phyloP scores from a whole-genome alignment of 1,284 basidiomycete species.

The Meira miltonrushii region DNA sequence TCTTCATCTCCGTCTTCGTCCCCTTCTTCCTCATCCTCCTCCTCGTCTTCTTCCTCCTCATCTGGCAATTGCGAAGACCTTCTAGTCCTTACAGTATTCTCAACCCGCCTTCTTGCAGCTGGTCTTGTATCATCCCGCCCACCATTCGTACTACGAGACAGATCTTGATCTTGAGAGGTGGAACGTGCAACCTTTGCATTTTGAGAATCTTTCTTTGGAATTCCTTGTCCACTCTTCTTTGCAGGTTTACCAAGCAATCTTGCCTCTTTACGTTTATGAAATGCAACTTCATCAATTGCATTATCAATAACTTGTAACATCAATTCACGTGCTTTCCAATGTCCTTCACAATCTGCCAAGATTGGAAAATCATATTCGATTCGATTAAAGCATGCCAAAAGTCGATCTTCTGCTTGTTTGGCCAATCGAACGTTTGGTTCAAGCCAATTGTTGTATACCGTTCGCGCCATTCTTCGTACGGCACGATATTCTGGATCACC shows the following conservation, averaged over 20 bases:
- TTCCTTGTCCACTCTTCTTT: not conserved
- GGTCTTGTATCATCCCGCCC: too few relatives aligned
- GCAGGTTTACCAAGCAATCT: not conserved
- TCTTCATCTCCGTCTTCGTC: slow-evolving; percentile 6
- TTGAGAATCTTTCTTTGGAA: not conserved
- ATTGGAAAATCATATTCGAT: slow-evolving; percentile 28
- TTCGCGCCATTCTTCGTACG: slow-evolving; percentile 31
- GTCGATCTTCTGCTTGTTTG: slow-evolving; percentile 32
- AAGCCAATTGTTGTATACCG: slow-evolving; percentile 36
- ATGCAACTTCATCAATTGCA: slow-evolving; percentile 35
- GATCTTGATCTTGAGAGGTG: too few relatives aligned
- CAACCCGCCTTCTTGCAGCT: too few relatives aligned
- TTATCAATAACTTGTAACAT: slow-evolving; percentile 42
- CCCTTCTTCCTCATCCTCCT: slow-evolving; percentile 5
- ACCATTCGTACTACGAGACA: too few relatives aligned
- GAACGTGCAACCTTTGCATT: not conserved
- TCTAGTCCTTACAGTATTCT: not conserved
- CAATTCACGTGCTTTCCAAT: slow-evolving; percentile 34
- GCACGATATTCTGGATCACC: slow-evolving; percentile 30
- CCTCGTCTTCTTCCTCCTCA: slow-evolving; percentile 8
- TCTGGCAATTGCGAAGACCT: not conserved
- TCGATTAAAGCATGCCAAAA: slow-evolving; percentile 28
- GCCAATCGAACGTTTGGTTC: slow-evolving; percentile 32
- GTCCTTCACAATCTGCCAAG: slow-evolving; percentile 33
- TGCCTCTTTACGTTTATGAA: slow-evolving; percentile 14